Evolutionary conservation across 2,329 filamentous ascomycete species (phyloP).

Genomic region (Penicillium freii): DNA sequence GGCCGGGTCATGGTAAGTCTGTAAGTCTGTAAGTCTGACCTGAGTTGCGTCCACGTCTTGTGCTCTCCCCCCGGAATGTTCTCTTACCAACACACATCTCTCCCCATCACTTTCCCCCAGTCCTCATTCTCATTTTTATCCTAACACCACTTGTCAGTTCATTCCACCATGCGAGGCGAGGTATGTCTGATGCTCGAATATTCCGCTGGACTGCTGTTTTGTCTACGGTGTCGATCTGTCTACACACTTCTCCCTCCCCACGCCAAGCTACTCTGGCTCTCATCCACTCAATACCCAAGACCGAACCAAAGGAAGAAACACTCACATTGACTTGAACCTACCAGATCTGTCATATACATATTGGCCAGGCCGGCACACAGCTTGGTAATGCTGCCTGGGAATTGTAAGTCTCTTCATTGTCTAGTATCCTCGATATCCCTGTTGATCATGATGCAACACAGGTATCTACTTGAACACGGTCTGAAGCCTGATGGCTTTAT

Average conservation of each 20-base stretch:
- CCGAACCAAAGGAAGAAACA: not conserved
- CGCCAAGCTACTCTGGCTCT: not conserved
- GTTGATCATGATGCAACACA: constrained; percentile 29
- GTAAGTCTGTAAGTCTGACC: not conserved
- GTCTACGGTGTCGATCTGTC: not conserved
- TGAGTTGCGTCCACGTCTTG: not conserved
- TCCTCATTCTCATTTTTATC: not conserved
- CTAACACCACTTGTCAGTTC: no score
- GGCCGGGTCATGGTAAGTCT: not conserved
- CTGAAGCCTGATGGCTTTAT: constrained; percentile 59
- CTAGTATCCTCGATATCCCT: constrained; percentile 18
- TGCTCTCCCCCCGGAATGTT: not conserved
- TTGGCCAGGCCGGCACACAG: constrained; percentile 67
- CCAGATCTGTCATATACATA: constrained; percentile 65
- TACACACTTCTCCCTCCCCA: not conserved
- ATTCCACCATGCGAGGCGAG: constrained; percentile 1
- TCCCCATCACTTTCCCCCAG: no score
- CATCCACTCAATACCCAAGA: not conserved
- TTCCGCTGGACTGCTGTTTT: not conserved
- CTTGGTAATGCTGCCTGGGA: constrained; percentile 69
- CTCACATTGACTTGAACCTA: constrained; percentile 10
- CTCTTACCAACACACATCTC: not conserved
- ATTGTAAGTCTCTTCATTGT: constrained; percentile 53
- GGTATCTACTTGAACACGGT: constrained; percentile 66
- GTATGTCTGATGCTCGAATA: not conserved